A percentile compares a stretch with the other conserved stretches of the same genome.
Evolutionary conservation across 768 basidiomycete genomes (phyloP).

Genomic region (Suillus weaverae): DNA sequence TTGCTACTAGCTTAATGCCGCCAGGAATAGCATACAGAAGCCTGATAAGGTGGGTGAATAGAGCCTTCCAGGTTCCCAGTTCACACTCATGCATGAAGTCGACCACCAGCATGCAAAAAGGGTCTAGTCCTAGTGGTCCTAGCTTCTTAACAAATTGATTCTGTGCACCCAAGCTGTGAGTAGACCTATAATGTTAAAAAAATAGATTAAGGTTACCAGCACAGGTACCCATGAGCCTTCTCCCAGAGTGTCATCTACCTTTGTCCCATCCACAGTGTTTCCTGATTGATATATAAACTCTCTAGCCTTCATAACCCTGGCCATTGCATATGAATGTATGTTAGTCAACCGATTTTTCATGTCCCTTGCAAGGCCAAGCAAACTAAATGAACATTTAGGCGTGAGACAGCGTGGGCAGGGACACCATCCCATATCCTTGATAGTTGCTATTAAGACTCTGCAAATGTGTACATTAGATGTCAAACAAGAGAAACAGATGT

Average conservation of each 20-base stretch:
- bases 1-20: neutral
- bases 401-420: neutral
- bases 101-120: neutral
- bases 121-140: neutral
- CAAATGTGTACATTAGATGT: neutral
- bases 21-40: neutral
- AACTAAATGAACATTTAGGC: neutral
- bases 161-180: no score
- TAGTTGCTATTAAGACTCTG: neutral
- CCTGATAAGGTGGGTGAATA: neutral
- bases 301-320: neutral
- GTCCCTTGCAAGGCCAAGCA: neutral
- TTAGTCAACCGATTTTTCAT: neutral
- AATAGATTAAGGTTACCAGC: no score
- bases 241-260: neutral
- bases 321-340: neutral
- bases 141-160: neutral
- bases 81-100: neutral
- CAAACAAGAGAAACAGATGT: no score
- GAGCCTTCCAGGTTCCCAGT: neutral
- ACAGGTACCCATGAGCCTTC: neutral
- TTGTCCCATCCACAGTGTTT: neutral
- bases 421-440: neutral
- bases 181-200: no score
- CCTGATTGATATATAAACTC: neutral